Percentiles rank a stretch among this genome's conserved stretches.
These are phyloP conservation scores for Choiromyces venosus DNA, from an alignment of 495 filamentous ascomycete species.

Conservation along the genomic window DNA sequence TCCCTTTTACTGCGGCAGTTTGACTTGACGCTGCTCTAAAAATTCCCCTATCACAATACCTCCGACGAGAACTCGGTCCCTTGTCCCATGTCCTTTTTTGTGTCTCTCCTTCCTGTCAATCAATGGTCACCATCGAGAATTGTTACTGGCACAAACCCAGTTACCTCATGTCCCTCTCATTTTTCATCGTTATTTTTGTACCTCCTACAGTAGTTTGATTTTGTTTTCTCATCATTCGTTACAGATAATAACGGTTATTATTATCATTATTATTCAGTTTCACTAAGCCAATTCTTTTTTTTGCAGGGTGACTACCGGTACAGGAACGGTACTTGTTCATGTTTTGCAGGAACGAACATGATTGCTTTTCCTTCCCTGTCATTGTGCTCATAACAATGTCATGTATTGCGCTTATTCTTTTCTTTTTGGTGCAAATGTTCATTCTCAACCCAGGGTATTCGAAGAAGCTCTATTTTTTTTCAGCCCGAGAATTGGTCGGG, in stretches of 20 bases:
- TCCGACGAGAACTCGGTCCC: neutral
- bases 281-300: neutral
- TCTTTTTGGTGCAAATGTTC: neutral
- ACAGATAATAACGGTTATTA: neutral
- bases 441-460: neutral
- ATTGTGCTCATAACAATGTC: too few relatives aligned
- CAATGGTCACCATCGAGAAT: neutral
- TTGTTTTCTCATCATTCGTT: neutral
- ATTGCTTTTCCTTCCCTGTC: neutral
- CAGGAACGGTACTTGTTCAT: neutral
- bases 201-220: neutral
- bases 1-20: slow-evolving; percentile 6
- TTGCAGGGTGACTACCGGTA: neutral
- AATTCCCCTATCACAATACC: neutral
- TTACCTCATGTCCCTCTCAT: neutral
- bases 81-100: too few relatives aligned
- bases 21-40: slow-evolving; percentile 4
- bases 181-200: slow-evolving; percentile 3
- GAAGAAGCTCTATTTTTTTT: slow-evolving; percentile 1
- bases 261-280: neutral
- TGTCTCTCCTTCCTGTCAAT: slow-evolving; percentile 1
- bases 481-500: slow-evolving; percentile 17
- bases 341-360: neutral
- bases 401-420: neutral
- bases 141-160: neutral